These are phyloP conservation scores for Haplosporangium gracile DNA, from an alignment of 192 early-diverging fungal genomes.

Conservation along the genomic window DNA sequence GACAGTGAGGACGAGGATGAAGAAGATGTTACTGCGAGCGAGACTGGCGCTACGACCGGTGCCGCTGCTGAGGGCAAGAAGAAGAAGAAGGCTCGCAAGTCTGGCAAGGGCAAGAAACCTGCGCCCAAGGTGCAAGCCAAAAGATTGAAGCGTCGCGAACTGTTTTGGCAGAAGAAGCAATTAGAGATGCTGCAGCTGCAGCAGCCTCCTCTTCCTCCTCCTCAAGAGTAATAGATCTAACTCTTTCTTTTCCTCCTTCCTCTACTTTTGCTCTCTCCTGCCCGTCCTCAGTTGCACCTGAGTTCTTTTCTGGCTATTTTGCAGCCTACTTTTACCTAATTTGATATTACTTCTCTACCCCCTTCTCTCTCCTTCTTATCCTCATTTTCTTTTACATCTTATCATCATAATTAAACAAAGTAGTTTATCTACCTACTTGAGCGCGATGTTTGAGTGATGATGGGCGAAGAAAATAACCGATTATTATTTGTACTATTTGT, in stretches of 20 bases:
- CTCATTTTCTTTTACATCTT: too few relatives aligned
- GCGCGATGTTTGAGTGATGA: too few relatives aligned
- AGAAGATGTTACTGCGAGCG: not conserved
- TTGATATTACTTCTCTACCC: too few relatives aligned
- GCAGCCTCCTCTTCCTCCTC: not conserved
- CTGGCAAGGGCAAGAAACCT: not conserved
- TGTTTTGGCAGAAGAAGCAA: conserved; percentile 17
- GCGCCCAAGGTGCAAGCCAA: not conserved
- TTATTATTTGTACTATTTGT: not conserved
- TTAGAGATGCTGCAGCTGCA: not conserved
- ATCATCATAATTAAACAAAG: too few relatives aligned
- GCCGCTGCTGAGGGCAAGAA: not conserved
- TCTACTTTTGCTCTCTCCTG: too few relatives aligned
- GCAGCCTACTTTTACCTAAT: too few relatives aligned
- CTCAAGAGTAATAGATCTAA: not conserved
- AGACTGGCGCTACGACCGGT: not conserved
- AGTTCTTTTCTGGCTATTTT: too few relatives aligned
- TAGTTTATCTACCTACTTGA: too few relatives aligned
- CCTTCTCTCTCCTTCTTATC: too few relatives aligned
- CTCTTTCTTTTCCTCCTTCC: too few relatives aligned
- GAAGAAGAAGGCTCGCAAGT: not conserved
- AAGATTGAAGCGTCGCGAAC: not conserved
- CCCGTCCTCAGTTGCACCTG: too few relatives aligned
- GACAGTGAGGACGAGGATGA: conserved; percentile 8
- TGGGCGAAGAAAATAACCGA: not conserved